Base-by-base conservation (phyloP, 2,329 filamentous ascomycete species). In the Trichoderma oligosporum region DNA sequence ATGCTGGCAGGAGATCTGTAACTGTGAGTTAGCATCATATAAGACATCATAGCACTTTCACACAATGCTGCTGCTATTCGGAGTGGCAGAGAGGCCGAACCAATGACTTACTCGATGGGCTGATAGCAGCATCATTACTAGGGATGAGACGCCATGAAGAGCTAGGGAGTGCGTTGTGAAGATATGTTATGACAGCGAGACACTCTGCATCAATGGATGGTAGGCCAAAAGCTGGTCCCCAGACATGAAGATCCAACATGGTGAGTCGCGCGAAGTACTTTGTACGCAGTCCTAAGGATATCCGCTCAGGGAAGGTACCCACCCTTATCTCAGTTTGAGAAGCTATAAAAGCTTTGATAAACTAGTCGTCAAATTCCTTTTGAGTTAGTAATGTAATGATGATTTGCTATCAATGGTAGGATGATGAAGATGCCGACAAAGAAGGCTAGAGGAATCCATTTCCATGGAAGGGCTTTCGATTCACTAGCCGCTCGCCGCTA, bases 161-260 rank as follows among this genome's bases (percentile, higher is more conserved):
- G 46, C 77, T 73, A 57, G 82, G 80, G 22, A 89, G 76, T 58
- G 80, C 80, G 65, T 83, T 77, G 60, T 83, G 81, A 57, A 96
- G 79, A 70, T 92, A 92, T 53, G 89, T 84, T 63, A 96, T 84
- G 41, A 87, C 80, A 25, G 92, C 92, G 60, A 96, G 83, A 69
- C 92, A 97, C 76, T 96, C 89, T 44, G 93, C 80, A 67, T 97
- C 92, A 66, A 97, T 88, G 41, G 94, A 97, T 12, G 93, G 87
- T 42, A 97, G 82, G 38, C 85, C 86, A 71, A 96, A 96, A 38
- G 89, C 92, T 55, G 91, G 86, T 48, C 92, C 92, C 87, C 92
- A 96, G 67, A 96, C 82, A 74, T 96, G 88, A 60, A 99, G 82
- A 74, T 93, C 83, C 48, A 74, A 61, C 72, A 74, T 74, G 48